Evolutionary conservation across 345 rosid genomes (phyloP).

Genomic region (Pistacia atlantica): DNA sequence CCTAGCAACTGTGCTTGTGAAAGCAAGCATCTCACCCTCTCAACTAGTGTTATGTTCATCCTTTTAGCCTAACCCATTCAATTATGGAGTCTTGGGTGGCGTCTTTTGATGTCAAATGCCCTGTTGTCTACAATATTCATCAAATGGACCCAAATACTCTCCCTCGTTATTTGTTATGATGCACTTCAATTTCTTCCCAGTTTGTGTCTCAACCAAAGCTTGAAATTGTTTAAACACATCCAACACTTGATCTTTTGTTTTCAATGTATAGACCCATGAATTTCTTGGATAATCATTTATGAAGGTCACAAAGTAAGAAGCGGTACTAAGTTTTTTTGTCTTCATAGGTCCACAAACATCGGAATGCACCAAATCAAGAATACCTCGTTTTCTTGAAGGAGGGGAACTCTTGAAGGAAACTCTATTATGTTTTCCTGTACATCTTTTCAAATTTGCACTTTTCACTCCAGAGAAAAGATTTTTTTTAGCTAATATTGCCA

Average conservation of each 20-base stretch:
- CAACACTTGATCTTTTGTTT: background rate
- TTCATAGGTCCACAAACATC: background rate
- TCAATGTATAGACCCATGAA: background rate
- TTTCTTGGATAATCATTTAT: constrained; percentile 9
- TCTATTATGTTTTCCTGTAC: background rate
- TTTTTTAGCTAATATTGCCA: no score
- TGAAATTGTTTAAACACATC: background rate
- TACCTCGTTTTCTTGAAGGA: background rate
- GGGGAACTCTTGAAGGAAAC: background rate
- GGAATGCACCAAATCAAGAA: background rate
- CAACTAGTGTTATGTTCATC: background rate
- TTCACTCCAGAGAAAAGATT: no score
- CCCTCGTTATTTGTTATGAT: background rate
- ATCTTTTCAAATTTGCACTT: background rate
- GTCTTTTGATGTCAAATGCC: background rate
- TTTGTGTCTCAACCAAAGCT: background rate
- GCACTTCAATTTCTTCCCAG: background rate
- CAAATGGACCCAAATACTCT: background rate
- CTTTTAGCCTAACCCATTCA: background rate
- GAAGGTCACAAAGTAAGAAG: constrained; percentile 5
- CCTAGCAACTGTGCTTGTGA: no score
- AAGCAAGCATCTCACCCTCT: background rate
- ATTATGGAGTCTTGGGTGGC: background rate
- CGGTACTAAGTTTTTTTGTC: background rate
- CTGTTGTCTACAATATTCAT: background rate